Base-by-base conservation (phyloP, 1,284 basidiomycete genomes). In the Cutaneotrichosporon sp. region DNA sequence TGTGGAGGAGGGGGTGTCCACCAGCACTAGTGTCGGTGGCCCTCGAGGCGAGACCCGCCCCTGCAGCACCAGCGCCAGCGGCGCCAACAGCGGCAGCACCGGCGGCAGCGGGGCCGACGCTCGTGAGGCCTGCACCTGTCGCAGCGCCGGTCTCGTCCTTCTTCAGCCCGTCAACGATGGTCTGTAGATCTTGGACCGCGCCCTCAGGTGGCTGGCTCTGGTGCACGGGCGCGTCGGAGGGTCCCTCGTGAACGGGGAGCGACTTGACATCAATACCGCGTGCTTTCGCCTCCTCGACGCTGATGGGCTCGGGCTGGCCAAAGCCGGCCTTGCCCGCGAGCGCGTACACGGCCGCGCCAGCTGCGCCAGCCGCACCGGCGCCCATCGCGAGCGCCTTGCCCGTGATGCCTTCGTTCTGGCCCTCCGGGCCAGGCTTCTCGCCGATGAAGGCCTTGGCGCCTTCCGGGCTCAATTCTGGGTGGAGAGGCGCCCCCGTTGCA, bases 201-300 rank as follows among this genome's bases (percentile, higher is more conserved):
- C 52, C 61, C 12, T 60, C 60, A n/a, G 69, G 61, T 12, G 66
- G 62, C 11, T 66, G 61, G 10, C 61, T 55, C 42, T 44, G 35
- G 35, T 38, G 27, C 24, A 27, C n/a, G 19, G 37, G 26, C 11
- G 67, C 49, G 52, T 70, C 64, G 45, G 59, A 61, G 8, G 55
- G 41, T 11, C 50, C 62, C 26, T 70, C 65, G 41, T 58, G 58
- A 56, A 62, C 62, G 25, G 65, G 46, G 3, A 71, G 51, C 14
- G 42, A 43, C 33, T 61, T 49, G 38, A 70, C 49, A 54, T 75
- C 63, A 54, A 75, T 70, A 11, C 72, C 74, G 31, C 64, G 51
- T 10, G 64, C 62, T 51, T 67, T 62, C 24, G 74, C 74, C 50
- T 74, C 71, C 24, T 67, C 65, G 44, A 75, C 61, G 11, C 67